These are phyloP conservation scores for Diaporthe vaccinii DNA, from an alignment of 2,329 filamentous ascomycete species.

Conservation along the genomic window DNA sequence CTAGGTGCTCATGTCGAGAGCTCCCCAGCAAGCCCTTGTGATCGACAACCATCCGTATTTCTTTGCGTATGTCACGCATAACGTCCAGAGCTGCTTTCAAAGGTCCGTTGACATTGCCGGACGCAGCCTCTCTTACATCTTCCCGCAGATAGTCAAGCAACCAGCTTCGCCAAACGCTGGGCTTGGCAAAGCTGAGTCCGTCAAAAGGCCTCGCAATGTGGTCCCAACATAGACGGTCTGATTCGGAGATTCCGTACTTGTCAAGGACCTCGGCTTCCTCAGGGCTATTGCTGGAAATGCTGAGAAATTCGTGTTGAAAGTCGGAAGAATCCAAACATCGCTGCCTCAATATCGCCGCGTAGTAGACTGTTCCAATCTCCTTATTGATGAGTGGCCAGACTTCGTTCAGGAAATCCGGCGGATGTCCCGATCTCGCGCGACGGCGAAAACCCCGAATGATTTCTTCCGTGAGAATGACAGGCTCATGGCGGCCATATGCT, in stretches of 20 bases:
- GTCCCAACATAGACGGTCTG: neutral
- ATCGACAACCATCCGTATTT: constrained; percentile 10
- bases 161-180: neutral
- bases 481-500: neutral
- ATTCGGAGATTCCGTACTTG: neutral
- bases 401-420: neutral
- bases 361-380: constrained; percentile 1
- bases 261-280: neutral
- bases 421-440: neutral
- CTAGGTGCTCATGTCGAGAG: constrained; percentile 2
- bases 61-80: constrained; percentile 20
- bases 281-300: too few species aligned
- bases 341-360: neutral
- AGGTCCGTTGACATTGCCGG: neutral
- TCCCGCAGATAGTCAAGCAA: constrained; percentile 4
- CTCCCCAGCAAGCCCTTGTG: neutral
- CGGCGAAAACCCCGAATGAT: neutral
- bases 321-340: neutral
- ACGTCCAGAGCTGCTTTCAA: constrained; percentile 16
- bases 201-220: neutral
- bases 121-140: neutral
- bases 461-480: neutral
- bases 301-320: constrained; percentile 1
- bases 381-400: constrained; percentile 3
- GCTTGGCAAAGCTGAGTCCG: neutral